Evolutionary conservation across 306 rosid genomes (phyloP).

Genomic region (Cicer judaicum): DNA sequence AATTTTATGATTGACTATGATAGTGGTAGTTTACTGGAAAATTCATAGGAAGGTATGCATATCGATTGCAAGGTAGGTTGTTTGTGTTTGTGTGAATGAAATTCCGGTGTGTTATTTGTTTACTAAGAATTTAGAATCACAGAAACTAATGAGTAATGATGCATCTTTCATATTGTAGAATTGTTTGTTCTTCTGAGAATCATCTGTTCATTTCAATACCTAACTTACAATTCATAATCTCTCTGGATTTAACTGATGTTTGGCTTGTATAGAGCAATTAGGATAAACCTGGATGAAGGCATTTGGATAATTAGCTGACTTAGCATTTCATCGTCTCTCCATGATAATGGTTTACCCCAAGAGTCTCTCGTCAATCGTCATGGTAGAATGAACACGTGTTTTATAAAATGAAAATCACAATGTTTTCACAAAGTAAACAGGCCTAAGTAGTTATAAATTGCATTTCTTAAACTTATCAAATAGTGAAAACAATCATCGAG

Average conservation of each 20-base stretch:
- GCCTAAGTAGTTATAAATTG: neutral
- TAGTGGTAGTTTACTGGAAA: neutral
- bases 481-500: neutral
- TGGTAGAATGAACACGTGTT: too few species aligned
- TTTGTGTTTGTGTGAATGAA: neutral
- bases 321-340: too few species aligned
- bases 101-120: slow-evolving; percentile 8
- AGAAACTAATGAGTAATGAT: neutral
- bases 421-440: too few species aligned
- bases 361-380: too few species aligned
- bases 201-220: neutral
- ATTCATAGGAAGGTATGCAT: neutral
- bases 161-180: slow-evolving; percentile 8
- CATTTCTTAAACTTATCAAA: slow-evolving; percentile 5
- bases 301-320: neutral
- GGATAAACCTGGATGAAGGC: slow-evolving; percentile 20
- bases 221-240: neutral
- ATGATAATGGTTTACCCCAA: too few species aligned
- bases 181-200: slow-evolving; percentile 23
- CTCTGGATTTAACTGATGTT: slow-evolving; percentile 2
- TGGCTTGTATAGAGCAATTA: slow-evolving; percentile 2
- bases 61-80: slow-evolving; percentile 1
- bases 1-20: neutral
- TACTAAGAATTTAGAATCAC: neutral
- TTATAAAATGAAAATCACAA: too few species aligned